These are phyloP conservation scores for Xylaria hypoxylon DNA, from an alignment of 2,329 filamentous ascomycete species.

Conservation along the genomic window DNA sequence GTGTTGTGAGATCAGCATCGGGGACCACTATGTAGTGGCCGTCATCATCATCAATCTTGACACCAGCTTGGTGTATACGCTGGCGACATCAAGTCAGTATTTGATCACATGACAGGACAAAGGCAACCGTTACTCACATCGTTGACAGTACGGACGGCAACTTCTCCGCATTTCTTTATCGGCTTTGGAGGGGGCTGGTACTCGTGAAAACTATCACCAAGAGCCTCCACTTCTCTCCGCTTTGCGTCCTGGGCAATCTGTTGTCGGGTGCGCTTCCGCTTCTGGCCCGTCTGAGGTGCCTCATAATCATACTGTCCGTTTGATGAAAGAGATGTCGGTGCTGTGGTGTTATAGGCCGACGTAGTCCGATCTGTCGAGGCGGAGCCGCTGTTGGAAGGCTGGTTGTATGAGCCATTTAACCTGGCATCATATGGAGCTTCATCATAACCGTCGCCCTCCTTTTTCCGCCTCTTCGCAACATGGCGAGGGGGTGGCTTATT, in stretches of 20 bases:
- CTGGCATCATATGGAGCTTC: slow-evolving; percentile 78
- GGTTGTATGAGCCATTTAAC: slow-evolving; percentile 76
- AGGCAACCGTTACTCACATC: slow-evolving; percentile 65
- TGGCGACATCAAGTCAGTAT: slow-evolving; percentile 36
- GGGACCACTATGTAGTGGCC: slow-evolving; percentile 96
- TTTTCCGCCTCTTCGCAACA: slow-evolving; percentile 80
- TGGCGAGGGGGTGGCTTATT: slow-evolving; percentile 56
- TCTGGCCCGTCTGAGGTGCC: slow-evolving; percentile 77
- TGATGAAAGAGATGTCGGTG: slow-evolving; percentile 81
- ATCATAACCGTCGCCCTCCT: slow-evolving; percentile 68
- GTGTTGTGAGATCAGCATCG: slow-evolving; percentile 84
- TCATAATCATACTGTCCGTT: slow-evolving; percentile 74
- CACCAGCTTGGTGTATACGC: slow-evolving; percentile 58
- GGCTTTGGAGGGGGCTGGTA: slow-evolving; percentile 91
- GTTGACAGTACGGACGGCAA: slow-evolving; percentile 70
- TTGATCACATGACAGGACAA: neutral
- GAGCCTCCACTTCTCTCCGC: slow-evolving; percentile 76
- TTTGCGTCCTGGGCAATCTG: slow-evolving; percentile 86
- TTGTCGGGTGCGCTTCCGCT: slow-evolving; percentile 85
- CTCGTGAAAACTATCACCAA: slow-evolving; percentile 77
- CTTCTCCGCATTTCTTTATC: slow-evolving; percentile 88
- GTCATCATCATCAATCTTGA: slow-evolving; percentile 94
- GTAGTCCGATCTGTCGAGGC: slow-evolving; percentile 88
- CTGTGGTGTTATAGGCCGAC: slow-evolving; percentile 84
- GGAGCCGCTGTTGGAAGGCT: slow-evolving; percentile 76